A percentile compares a stretch with the other conserved stretches of the same genome.
These are phyloP conservation scores for Cyphellophora attinorum DNA, from an alignment of 2,329 filamentous ascomycete genomes.

Conservation along the genomic window DNA sequence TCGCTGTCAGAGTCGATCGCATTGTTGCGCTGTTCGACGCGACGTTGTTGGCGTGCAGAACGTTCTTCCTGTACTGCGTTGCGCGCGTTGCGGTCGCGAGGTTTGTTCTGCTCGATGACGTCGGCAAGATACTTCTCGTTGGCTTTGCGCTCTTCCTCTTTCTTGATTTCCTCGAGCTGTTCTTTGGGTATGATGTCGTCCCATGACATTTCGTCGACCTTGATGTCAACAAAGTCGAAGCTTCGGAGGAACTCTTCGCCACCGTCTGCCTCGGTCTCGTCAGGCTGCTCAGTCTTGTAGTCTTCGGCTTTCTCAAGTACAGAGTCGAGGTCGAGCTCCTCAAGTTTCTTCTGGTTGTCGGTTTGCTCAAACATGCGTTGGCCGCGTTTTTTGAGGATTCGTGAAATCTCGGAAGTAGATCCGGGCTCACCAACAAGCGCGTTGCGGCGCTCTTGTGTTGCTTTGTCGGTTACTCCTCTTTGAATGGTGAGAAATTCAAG, in stretches of 20 bases:
- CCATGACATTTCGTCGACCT: slow-evolving; percentile 88
- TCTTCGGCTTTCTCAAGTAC: slow-evolving; percentile 95
- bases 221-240: slow-evolving; percentile 93
- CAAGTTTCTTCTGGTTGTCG: slow-evolving; percentile 89
- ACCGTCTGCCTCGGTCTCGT: slow-evolving; percentile 88
- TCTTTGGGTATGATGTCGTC: slow-evolving; percentile 97
- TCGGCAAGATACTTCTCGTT: slow-evolving; percentile 75
- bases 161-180: slow-evolving; percentile 79
- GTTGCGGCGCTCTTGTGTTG: slow-evolving; percentile 58
- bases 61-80: slow-evolving; percentile 36
- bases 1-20: slow-evolving; percentile 61
- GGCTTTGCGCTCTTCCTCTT: slow-evolving; percentile 74
- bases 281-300: slow-evolving; percentile 89
- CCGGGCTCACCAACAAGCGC: slow-evolving; percentile 62
- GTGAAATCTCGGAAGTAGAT: slow-evolving; percentile 88
- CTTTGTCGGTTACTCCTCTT: slow-evolving; percentile 90
- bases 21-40: slow-evolving; percentile 55
- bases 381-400: slow-evolving; percentile 93
- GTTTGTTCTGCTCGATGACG: slow-evolving; percentile 75
- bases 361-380: slow-evolving; percentile 99
- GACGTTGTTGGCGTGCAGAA: slow-evolving; percentile 59
- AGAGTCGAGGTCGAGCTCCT: slow-evolving; percentile 94
- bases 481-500: slow-evolving; percentile 97
- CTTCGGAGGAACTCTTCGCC: slow-evolving; percentile 90
- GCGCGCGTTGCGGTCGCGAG: slow-evolving; percentile 60